phyloP scores from a whole-genome alignment of 305 asterid genomes.

The Galium porrigens region DNA sequence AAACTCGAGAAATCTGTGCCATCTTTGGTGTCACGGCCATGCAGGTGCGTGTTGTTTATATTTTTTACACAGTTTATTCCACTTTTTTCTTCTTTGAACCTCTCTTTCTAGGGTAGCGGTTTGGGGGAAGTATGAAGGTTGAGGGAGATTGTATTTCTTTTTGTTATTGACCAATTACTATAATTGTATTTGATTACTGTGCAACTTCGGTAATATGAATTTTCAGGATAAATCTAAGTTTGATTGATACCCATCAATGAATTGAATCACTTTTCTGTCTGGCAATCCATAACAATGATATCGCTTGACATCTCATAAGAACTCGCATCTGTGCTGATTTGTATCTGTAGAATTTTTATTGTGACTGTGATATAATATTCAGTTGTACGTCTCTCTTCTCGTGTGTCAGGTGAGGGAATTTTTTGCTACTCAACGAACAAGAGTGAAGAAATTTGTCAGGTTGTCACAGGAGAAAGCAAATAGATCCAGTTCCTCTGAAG shows the following conservation, averaged over 20 bases:
- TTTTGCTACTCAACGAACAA: slow-evolving; percentile 55
- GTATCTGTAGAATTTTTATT: background rate
- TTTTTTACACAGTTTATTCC: background rate
- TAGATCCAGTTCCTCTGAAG: slow-evolving; percentile 31
- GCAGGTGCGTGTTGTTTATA: slow-evolving; percentile 36
- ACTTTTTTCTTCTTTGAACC: background rate
- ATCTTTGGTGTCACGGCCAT: slow-evolving; percentile 81
- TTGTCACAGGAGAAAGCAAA: slow-evolving; percentile 49
- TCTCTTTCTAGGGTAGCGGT: background rate
- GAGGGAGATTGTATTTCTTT: background rate
- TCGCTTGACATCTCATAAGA: background rate
- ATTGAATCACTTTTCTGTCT: background rate
- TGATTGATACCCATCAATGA: background rate
- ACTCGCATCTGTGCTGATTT: background rate
- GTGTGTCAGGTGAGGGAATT: slow-evolving; percentile 68
- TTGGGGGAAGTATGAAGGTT: background rate
- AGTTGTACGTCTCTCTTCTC: background rate
- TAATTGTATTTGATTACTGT: background rate
- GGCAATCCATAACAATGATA: background rate
- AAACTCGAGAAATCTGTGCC: slow-evolving; percentile 76
- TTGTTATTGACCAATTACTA: background rate
- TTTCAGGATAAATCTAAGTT: background rate
- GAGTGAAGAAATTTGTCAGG: slow-evolving; percentile 65
- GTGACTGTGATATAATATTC: background rate
- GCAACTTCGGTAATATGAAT: background rate